phyloP scores from a whole-genome alignment of 306 rosid species.

The Casuarina glauca region DNA sequence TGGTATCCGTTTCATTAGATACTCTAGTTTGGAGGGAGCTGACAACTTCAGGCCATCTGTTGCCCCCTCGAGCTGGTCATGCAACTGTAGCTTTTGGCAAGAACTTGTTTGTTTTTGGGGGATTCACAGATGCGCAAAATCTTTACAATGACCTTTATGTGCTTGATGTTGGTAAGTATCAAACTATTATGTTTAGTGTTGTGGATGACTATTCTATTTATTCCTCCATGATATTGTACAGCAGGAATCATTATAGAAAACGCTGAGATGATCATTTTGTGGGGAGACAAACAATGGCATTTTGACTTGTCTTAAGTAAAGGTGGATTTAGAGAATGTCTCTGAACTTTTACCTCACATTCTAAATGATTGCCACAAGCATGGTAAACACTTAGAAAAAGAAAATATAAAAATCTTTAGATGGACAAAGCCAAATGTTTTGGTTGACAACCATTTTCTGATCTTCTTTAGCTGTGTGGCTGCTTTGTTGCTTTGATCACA shows the following conservation, averaged over 20 bases:
- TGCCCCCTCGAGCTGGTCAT: constrained; percentile 97
- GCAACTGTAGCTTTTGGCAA: constrained; percentile 83
- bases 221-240: constrained; percentile 2
- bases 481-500: background rate
- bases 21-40: constrained; percentile 90
- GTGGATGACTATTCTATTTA: background rate
- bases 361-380: background rate
- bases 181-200: constrained; percentile 6
- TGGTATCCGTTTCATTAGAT: constrained; percentile 56
- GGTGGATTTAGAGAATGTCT: constrained; percentile 7
- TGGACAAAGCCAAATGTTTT: background rate
- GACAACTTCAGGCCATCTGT: constrained; percentile 70
- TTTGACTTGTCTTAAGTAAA: constrained; percentile 14
- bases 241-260: background rate
- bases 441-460: background rate
- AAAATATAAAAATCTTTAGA: background rate
- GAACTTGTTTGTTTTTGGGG: constrained; percentile 91
- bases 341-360: background rate
- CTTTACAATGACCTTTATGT: constrained; percentile 77
- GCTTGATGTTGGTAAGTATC: constrained; percentile 85
- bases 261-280: background rate
- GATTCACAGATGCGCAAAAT: constrained; percentile 93
- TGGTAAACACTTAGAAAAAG: background rate
- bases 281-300: background rate
- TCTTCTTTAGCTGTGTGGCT: background rate